These are phyloP conservation scores for Erodium chrysanthum DNA, from an alignment of 441 rosid species.

Conservation along the genomic window DNA sequence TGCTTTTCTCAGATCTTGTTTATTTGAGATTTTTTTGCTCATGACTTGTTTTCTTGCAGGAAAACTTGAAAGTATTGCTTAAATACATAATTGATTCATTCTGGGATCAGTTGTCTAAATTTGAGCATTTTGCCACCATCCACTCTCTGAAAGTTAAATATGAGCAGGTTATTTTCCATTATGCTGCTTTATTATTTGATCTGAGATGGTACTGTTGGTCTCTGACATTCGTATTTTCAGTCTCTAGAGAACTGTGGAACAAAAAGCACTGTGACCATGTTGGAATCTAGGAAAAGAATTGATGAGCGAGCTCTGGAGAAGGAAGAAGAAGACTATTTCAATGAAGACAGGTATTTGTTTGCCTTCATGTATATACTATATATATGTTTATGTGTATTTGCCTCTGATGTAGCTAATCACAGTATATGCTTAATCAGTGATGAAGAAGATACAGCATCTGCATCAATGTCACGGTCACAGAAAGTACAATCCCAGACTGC, in stretches of 20 bases:
- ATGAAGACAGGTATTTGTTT: constrained; percentile 66
- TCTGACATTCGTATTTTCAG: constrained; percentile 37
- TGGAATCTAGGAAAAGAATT: constrained; percentile 53
- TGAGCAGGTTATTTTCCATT: constrained; percentile 62
- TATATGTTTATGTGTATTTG: constrained; percentile 1
- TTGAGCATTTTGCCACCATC: constrained; percentile 62
- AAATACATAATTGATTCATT: constrained; percentile 73
- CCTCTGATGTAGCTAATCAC: constrained; percentile 16
- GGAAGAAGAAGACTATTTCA: constrained; percentile 97
- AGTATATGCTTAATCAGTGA: constrained; percentile 43
- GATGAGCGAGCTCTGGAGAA: constrained; percentile 92
- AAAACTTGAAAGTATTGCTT: constrained; percentile 64
- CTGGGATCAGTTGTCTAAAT: constrained; percentile 71
- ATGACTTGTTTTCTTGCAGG: constrained; percentile 40
- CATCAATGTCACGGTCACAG: constrained; percentile 37
- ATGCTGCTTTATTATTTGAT: background rate
- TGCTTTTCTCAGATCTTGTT: constrained; percentile 9
- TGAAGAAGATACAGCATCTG: constrained; percentile 88
- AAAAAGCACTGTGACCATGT: constrained; percentile 38
- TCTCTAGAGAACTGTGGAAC: constrained; percentile 63
- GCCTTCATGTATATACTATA: background rate
- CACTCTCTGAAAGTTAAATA: constrained; percentile 75
- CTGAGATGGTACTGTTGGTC: constrained; percentile 4
- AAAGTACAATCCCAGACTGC: constrained; percentile 45
- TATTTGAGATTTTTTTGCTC: constrained; percentile 15